Percentiles rank a stretch among this genome's conserved stretches.
Conservation (phyloP, 441 rosid species). For the Geranium incanum region DNA sequence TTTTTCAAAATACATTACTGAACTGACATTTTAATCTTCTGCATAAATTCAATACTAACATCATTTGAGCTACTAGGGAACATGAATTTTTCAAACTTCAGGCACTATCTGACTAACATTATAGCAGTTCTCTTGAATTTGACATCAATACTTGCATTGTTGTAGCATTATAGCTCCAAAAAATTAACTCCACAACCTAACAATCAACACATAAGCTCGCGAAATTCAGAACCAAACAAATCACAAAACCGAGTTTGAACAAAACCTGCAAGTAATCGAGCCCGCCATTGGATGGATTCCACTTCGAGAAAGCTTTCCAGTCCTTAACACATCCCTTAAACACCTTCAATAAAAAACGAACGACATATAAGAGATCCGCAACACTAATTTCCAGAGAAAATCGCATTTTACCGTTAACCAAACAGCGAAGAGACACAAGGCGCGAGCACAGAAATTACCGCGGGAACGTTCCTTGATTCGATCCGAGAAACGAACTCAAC, state of each 20-base stretch:
- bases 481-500: slow-evolving; percentile 44
- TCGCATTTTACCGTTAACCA: not conserved
- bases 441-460: slow-evolving; percentile 31
- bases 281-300: slow-evolving; percentile 69
- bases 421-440: not conserved
- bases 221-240: not conserved
- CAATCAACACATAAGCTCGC: not conserved
- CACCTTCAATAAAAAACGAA: slow-evolving; percentile 36
- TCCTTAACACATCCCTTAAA: slow-evolving; percentile 46
- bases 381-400: slow-evolving; percentile 7
- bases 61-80: not conserved
- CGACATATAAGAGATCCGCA: not conserved
- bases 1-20: not conserved
- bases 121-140: not conserved
- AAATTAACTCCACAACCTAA: not conserved
- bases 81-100: not conserved
- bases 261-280: slow-evolving; percentile 70
- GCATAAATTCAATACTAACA: not conserved
- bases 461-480: slow-evolving; percentile 61
- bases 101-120: not conserved
- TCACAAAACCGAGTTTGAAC: not conserved
- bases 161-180: not conserved
- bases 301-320: slow-evolving; percentile 60
- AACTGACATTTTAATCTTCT: not conserved
- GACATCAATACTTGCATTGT: not conserved